A percentile compares a stretch with the other conserved stretches of the same genome.
These are phyloP conservation scores for Helotiales sp. DNA, from an alignment of 2,329 filamentous ascomycete genomes.

Conservation along the genomic window DNA sequence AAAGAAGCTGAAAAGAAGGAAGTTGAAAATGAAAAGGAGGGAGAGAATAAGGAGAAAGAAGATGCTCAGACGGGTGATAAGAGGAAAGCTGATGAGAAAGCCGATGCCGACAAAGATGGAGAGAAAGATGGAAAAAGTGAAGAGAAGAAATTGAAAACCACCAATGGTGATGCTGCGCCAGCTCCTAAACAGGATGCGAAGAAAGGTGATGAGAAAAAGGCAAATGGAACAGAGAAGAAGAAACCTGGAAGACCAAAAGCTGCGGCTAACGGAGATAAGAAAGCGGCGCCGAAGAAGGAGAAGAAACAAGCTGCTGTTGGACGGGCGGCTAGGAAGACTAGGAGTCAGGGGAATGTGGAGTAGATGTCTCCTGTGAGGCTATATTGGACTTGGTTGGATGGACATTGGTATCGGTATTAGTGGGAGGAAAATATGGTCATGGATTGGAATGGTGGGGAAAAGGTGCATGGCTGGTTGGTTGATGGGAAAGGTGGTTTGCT, in stretches of 20 bases:
- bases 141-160: constrained; percentile 16
- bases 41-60: constrained; percentile 24
- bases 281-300: constrained; percentile 27
- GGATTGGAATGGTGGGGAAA: not conserved
- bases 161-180: constrained; percentile 11
- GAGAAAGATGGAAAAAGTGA: no score
- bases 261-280: constrained; percentile 15
- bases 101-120: constrained; percentile 18
- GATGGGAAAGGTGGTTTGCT: not conserved
- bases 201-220: constrained; percentile 17
- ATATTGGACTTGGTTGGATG: not conserved
- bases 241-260: constrained; percentile 29
- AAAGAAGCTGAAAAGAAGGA: constrained; percentile 15
- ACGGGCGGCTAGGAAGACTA: constrained; percentile 28
- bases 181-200: no score
- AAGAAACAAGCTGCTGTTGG: constrained; percentile 32
- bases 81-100: constrained; percentile 29
- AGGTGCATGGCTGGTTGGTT: not conserved
- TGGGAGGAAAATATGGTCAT: not conserved
- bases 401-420: not conserved
- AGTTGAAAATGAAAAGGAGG: constrained; percentile 28
- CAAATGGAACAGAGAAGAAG: constrained; percentile 30
- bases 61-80: constrained; percentile 31
- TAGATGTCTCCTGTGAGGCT: not conserved
- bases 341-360: constrained; percentile 29